Conservation (phyloP, 768 basidiomycete species). For the Tubosaeta sp. region DNA sequence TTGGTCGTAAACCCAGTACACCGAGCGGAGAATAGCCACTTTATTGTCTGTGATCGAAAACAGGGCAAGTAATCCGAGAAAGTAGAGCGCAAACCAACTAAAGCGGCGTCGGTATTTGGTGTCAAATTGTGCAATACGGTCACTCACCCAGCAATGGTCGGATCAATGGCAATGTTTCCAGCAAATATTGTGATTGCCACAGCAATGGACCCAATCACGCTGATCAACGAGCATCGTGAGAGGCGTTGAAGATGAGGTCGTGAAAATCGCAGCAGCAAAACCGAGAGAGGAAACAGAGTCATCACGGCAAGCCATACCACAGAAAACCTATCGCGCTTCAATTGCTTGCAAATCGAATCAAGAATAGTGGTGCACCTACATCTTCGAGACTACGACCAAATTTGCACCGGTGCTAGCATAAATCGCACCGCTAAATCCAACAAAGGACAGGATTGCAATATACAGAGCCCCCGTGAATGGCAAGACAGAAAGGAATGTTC, state of each 20-base stretch:
- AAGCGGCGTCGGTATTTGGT: background rate
- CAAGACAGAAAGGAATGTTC: constrained; percentile 42
- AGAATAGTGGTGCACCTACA: constrained; percentile 33
- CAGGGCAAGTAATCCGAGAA: constrained; percentile 43
- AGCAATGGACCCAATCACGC: constrained; percentile 40
- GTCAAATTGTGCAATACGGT: background rate
- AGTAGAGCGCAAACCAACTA: constrained; percentile 63
- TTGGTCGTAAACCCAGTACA: constrained; percentile 65
- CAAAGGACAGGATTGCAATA: constrained; percentile 48
- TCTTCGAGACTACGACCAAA: constrained; percentile 52
- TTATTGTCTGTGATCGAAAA: constrained; percentile 54
- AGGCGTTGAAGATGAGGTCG: constrained; percentile 52
- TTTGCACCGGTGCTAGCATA: constrained; percentile 57
- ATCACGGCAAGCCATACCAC: constrained; percentile 65
- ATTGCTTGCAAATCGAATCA: background rate
- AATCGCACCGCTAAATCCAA: constrained; percentile 44
- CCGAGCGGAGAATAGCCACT: constrained; percentile 45
- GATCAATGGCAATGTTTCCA: constrained; percentile 59
- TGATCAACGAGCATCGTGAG: constrained; percentile 35
- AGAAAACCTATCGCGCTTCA: constrained; percentile 46
- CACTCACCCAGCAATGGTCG: constrained; percentile 50
- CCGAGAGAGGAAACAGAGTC: constrained; percentile 57
- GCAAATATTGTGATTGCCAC: constrained; percentile 44
- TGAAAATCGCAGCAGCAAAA: constrained; percentile 60
- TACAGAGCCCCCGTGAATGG: constrained; percentile 51